Evolutionary conservation across 495 filamentous ascomycete species (phyloP).

Genomic region (Aspergillus nidulans): DNA sequence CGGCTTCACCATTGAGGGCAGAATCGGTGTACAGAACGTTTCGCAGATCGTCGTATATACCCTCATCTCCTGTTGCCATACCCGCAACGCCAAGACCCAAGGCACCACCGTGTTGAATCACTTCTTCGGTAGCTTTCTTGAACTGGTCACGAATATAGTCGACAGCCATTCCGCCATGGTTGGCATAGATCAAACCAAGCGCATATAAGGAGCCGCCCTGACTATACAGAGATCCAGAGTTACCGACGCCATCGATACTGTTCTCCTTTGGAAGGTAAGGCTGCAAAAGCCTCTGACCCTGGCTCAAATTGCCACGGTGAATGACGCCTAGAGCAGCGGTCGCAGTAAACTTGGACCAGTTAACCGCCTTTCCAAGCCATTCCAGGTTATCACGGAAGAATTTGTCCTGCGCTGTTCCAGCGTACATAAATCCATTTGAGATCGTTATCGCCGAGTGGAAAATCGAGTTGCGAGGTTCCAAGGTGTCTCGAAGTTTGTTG

Average conservation of each 20-base stretch:
- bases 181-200: constrained; percentile 93
- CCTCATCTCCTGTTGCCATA: constrained; percentile 89
- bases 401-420: constrained; percentile 94
- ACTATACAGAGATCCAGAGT: constrained; percentile 82
- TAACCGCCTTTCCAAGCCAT: constrained; percentile 97
- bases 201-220: constrained; percentile 95
- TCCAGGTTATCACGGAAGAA: constrained; percentile 98
- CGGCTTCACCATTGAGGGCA: constrained; percentile 93
- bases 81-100: constrained; percentile 93
- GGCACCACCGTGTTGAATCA: constrained; percentile 95
- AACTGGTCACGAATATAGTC: constrained; percentile 87
- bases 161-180: constrained; percentile 90
- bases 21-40: constrained; percentile 85
- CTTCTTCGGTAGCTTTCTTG: constrained; percentile 81
- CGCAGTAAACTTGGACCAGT: constrained; percentile 99
- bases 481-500: constrained; percentile 91
- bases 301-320: constrained; percentile 87
- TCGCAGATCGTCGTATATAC: constrained; percentile 88
- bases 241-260: constrained; percentile 50
- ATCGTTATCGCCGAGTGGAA: constrained; percentile 97
- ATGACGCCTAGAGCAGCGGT: constrained; percentile 96
- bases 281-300: constrained; percentile 88
- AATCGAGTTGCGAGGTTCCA: constrained; percentile 95
- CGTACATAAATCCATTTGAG: constrained; percentile 98
- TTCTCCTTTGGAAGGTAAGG: constrained; percentile 83